phyloP scores from a whole-genome alignment of 192 early-diverging fungal genomes.

The Coemansia sp. region DNA sequence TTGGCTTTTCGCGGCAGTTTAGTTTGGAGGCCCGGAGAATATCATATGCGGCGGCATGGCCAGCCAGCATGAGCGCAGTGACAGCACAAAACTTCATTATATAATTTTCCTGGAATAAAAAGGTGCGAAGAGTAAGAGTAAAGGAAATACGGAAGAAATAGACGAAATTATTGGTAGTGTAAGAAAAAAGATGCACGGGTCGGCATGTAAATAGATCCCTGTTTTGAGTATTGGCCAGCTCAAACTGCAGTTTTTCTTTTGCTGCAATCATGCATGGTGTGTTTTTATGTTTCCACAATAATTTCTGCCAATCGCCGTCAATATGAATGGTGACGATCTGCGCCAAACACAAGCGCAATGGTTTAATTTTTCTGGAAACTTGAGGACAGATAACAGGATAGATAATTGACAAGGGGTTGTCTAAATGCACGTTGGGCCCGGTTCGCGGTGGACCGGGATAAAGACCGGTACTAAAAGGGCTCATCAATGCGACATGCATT shows the following conservation, averaged over 20 bases:
- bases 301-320: not conserved
- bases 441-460: not conserved
- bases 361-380: not conserved
- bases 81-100: conserved; percentile 14
- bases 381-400: not conserved
- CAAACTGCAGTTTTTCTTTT: not conserved
- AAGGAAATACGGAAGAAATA: not conserved
- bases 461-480: not conserved
- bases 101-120: not conserved
- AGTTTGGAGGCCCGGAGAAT: conserved; percentile 34
- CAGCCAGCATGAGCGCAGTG: conserved; percentile 16
- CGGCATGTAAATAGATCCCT: not conserved
- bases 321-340: too few relatives aligned
- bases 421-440: not conserved
- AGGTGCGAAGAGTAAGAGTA: not conserved
- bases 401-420: not conserved
- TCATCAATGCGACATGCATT: not conserved
- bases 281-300: not conserved
- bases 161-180: too few relatives aligned
- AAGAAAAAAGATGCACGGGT: not conserved
- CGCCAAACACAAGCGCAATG: not conserved
- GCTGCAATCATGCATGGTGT: not conserved
- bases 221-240: not conserved
- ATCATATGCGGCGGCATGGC: conserved; percentile 21
- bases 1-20: conserved; percentile 43